phyloP scores from a whole-genome alignment of 2,329 filamentous ascomycete species.

The Fusarium mangiferae region DNA sequence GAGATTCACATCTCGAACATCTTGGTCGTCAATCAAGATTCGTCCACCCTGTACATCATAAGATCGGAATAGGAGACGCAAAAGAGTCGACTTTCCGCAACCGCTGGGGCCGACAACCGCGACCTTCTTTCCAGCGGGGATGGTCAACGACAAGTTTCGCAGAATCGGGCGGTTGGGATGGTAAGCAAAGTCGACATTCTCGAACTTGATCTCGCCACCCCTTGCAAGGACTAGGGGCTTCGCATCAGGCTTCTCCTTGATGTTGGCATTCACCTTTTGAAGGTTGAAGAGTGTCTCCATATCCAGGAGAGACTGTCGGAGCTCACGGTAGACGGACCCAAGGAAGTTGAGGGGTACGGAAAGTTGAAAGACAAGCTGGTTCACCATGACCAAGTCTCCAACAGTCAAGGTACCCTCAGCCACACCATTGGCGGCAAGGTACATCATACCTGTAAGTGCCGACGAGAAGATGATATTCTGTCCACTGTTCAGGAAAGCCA shows the following conservation, averaged over 20 bases:
- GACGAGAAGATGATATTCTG: slow-evolving; percentile 98
- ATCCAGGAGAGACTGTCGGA: slow-evolving; percentile 92
- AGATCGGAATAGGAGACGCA: slow-evolving; percentile 91
- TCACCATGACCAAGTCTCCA: slow-evolving; percentile 97
- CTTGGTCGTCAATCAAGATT: slow-evolving; percentile 92
- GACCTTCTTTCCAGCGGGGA: slow-evolving; percentile 95
- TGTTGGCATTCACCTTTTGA: slow-evolving; percentile 92
- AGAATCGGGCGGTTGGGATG: slow-evolving; percentile 87
- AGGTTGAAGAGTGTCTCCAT: slow-evolving; percentile 99
- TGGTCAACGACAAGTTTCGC: slow-evolving; percentile 84
- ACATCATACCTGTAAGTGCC: slow-evolving; percentile 97
- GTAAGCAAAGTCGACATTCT: slow-evolving; percentile 96
- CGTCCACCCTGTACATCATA: slow-evolving; percentile 89
- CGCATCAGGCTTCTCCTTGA: slow-evolving; percentile 81
- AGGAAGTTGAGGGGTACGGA: slow-evolving; percentile 97
- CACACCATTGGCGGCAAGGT: slow-evolving; percentile 90
- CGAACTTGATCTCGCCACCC: slow-evolving; percentile 91
- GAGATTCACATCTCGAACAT: slow-evolving; percentile 83
- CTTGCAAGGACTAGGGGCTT: slow-evolving; percentile 75
- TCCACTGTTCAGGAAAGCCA: slow-evolving; percentile 92
- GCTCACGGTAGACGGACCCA: slow-evolving; percentile 96
- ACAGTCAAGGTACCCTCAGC: slow-evolving; percentile 84
- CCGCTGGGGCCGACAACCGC: slow-evolving; percentile 95
- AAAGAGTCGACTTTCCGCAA: slow-evolving; percentile 94
- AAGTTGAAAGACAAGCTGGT: slow-evolving; percentile 97